phyloP scores from a whole-genome alignment of 1,139 yeast species.

The Lodderomyces jiufengensis region DNA sequence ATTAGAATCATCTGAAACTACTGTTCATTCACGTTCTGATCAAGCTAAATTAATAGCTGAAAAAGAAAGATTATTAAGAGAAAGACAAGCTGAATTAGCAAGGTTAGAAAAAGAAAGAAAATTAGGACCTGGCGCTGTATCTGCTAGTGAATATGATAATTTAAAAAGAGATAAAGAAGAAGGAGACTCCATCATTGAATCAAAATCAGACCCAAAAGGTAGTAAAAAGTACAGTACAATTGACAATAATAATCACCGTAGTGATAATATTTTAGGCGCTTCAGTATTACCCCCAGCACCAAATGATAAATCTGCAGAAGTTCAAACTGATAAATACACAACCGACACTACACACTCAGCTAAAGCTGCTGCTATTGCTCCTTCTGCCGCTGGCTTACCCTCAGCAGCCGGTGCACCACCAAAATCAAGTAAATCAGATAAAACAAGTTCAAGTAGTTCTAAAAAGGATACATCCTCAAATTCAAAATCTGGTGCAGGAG shows the following conservation, averaged over 20 bases:
- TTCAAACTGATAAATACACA: constrained; percentile 8
- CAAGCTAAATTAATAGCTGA: constrained; percentile 6
- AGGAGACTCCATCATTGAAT: constrained; percentile 28
- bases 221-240: constrained; percentile 28
- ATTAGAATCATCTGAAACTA: constrained; percentile 8
- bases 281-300: constrained; percentile 4
- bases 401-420: constrained; percentile 2
- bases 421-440: no score
- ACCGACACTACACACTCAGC: constrained; percentile 10
- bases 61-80: constrained; percentile 8
- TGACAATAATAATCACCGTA: constrained; percentile 33
- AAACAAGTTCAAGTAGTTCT: no score
- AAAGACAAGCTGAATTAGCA: constrained; percentile 14
- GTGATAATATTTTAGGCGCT: constrained; percentile 6
- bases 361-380: constrained; percentile 5
- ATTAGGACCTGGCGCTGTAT: constrained; percentile 2
- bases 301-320: constrained; percentile 4
- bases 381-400: constrained; percentile 3
- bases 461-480: no score
- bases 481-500: no score
- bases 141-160: constrained; percentile 7
- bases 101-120: constrained; percentile 4
- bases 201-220: constrained; percentile 20
- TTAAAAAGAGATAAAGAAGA: constrained; percentile 26
- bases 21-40: constrained; percentile 11